Evolutionary conservation across 108 stramenopile species (phyloP).

Genomic region (Pseudonitzschia multistriata): DNA sequence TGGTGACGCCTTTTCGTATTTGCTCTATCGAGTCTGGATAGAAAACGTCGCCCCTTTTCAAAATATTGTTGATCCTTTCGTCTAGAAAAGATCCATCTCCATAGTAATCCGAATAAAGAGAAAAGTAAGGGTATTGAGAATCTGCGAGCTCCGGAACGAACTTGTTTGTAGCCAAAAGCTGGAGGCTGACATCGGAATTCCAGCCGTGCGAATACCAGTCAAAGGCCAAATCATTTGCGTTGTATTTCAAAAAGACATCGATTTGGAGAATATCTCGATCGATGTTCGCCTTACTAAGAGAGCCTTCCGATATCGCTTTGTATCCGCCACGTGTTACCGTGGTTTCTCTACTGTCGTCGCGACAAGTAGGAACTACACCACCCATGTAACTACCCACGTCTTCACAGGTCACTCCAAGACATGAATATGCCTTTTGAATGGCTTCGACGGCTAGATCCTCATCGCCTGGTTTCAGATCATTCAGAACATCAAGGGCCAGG

Average conservation of each 20-base stretch:
- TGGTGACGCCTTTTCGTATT: conserved; percentile 24
- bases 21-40: conserved; percentile 27
- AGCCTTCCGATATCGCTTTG: neutral
- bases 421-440: conserved; percentile 45
- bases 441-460: conserved; percentile 21
- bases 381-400: conserved; percentile 51
- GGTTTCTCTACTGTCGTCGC: neutral
- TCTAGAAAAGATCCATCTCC: conserved; percentile 19
- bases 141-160: conserved; percentile 21
- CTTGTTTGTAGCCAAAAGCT: conserved; percentile 33
- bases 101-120: conserved; percentile 19
- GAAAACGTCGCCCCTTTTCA: conserved; percentile 21
- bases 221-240: conserved; percentile 38
- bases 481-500: conserved; percentile 28
- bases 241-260: conserved; percentile 35
- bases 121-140: conserved; percentile 7
- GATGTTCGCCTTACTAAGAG: conserved; percentile 24
- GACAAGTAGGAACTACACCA: conserved; percentile 35
- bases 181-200: conserved; percentile 36
- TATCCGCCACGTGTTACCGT: conserved; percentile 22
- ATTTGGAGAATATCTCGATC: conserved; percentile 60
- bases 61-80: conserved; percentile 24
- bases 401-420: conserved; percentile 49
- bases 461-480: conserved; percentile 14
- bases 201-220: conserved; percentile 58